Base-by-base conservation (phyloP, 2,329 filamentous ascomycete genomes). In the Paecilomyces sp. region DNA sequence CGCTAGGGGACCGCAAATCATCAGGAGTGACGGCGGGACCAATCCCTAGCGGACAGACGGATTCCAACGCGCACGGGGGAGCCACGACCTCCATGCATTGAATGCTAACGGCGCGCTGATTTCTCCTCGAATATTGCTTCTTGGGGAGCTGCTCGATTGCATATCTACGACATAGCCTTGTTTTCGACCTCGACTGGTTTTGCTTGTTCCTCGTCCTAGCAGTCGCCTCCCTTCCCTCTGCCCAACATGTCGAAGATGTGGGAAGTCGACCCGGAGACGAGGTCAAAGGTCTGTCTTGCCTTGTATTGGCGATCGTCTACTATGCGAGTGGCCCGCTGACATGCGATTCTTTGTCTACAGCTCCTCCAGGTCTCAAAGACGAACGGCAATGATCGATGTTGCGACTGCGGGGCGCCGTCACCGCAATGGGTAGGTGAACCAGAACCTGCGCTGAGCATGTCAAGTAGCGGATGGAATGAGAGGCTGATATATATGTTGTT, bases 201-300 rank as follows among this genome's bases (percentile, higher is more conserved):
- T 47, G 41, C 7, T 18, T 18, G 15, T 47, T 8, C n/a, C n/a
- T 15, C 4, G 2, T 47, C 9, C 5, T 47, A 22, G n/a, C 18
- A 18, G n/a, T 47, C 28, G 18, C 24, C 51, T 53, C 24, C 51
- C 24, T 12, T 30, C 30, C 55, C 2, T 22, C 22, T 57, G 57
- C 58, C 62, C 61, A 63, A 34, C 9, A 77, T 76, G 75, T 77
- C 85, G 72, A 93, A 92, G 79, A 93, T 96, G 89, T 99, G 94
- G 94, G 94, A 99, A 80, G 92, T 99, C 66, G 94, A 99, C 77
- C 94, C 94, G 55, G 93, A 97, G 82, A 97, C 93, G 63, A 87
- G 91, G 78, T 91, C 89, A 72, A 97, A 97, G 86, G 92, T 95
- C 79, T 68, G 73, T 61, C 6, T 53, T 58, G 6, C 41, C 24